These are phyloP conservation scores for Phytophthora pseudosyringae DNA, from an alignment of 352 stramenopile species.

Conservation along the genomic window DNA sequence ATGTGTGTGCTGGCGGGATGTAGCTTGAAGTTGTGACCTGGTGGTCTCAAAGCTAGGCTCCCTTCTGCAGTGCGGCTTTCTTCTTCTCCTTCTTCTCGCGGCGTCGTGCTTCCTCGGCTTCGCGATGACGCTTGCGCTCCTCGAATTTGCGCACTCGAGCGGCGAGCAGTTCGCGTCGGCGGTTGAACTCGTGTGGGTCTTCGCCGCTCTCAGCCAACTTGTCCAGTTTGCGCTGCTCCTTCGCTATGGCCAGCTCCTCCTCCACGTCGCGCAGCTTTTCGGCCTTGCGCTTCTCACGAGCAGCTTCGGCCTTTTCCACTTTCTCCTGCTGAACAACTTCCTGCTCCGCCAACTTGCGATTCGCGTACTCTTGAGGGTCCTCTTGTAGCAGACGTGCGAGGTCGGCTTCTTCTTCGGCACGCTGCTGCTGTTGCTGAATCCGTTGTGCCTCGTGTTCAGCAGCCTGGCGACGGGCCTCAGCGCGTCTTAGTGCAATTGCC, in stretches of 20 bases:
- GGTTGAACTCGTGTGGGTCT: constrained; percentile 54
- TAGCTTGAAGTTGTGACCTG: constrained; percentile 10
- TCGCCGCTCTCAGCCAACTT: constrained; percentile 46
- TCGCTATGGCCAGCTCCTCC: constrained; percentile 65
- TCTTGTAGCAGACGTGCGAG: constrained; percentile 44
- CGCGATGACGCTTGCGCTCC: constrained; percentile 55
- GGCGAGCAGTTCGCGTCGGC: constrained; percentile 52
- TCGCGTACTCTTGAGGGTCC: constrained; percentile 54
- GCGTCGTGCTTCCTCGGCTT: constrained; percentile 41
- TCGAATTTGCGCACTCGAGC: constrained; percentile 50
- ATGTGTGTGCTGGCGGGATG: constrained; percentile 9
- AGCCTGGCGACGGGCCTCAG: constrained; percentile 20
- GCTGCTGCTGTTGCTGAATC: constrained; percentile 24
- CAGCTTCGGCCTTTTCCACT: constrained; percentile 41
- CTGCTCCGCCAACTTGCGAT: constrained; percentile 44
- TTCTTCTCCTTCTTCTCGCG: constrained; percentile 40
- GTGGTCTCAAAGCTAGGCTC: neutral
- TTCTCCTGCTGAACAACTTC: constrained; percentile 40
- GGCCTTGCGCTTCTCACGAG: constrained; percentile 53
- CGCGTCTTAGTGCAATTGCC: constrained; percentile 16
- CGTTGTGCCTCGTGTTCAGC: constrained; percentile 30
- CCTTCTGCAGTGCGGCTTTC: constrained; percentile 13
- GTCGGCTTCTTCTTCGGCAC: constrained; percentile 34
- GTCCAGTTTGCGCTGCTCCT: constrained; percentile 68
- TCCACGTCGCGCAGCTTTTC: constrained; percentile 60